phyloP scores from a whole-genome alignment of 768 basidiomycete species.

The Crassisporium funariophilum region DNA sequence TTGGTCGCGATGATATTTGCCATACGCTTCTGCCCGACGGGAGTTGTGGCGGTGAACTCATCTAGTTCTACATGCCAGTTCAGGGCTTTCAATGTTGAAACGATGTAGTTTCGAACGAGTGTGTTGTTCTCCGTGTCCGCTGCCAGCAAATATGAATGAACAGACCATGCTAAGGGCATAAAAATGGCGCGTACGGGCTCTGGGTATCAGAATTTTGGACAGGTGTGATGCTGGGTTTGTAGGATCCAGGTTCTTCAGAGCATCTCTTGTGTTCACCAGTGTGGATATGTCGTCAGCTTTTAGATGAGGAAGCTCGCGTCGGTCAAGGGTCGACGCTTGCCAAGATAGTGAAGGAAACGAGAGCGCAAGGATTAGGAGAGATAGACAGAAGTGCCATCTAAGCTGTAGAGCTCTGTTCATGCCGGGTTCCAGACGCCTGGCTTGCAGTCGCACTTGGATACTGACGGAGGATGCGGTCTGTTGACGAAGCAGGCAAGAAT shows the following conservation, averaged over 20 bases:
- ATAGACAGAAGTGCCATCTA: constrained; percentile 14
- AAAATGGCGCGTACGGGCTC: constrained; percentile 56
- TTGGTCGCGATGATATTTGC: constrained; percentile 95
- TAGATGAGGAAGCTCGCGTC: constrained; percentile 45
- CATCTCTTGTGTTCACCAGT: constrained; percentile 61
- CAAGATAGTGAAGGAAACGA: constrained; percentile 29
- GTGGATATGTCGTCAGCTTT: constrained; percentile 51
- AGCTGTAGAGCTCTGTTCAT: background rate
- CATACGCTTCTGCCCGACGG: constrained; percentile 78
- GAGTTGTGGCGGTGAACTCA: constrained; percentile 76
- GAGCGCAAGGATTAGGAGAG: constrained; percentile 19
- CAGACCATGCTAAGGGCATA: background rate
- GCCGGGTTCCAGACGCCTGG: background rate
- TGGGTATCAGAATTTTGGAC: constrained; percentile 83
- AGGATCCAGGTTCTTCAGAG: constrained; percentile 68
- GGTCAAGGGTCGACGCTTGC: constrained; percentile 42
- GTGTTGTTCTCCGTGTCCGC: constrained; percentile 81
- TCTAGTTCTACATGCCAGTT: constrained; percentile 92
- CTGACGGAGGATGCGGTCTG: no score
- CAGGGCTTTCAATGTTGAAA: constrained; percentile 65
- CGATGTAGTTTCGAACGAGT: constrained; percentile 79
- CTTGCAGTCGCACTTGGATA: background rate
- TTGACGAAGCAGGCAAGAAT: no score
- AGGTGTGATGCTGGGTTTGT: constrained; percentile 70
- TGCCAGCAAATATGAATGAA: constrained; percentile 25